These are phyloP conservation scores for Penicillium crystallinum DNA, from an alignment of 495 filamentous ascomycete species.

Conservation along the genomic window DNA sequence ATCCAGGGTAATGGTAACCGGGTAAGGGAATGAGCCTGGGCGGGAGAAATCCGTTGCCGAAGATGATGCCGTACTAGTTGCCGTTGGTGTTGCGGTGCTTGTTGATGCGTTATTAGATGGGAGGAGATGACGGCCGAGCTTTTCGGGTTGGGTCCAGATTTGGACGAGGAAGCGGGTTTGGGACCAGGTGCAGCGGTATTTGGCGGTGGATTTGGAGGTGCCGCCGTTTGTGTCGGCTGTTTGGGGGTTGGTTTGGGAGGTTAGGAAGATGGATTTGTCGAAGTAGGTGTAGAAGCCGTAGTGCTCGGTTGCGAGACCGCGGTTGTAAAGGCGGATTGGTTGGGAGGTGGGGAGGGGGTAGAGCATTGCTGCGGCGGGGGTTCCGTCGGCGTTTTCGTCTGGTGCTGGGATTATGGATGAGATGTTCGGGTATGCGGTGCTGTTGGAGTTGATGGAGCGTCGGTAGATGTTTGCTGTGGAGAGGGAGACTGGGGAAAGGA, in stretches of 20 bases:
- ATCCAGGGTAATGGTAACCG: conserved; percentile 74
- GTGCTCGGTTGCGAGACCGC: conserved; percentile 72
- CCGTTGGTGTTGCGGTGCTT: conserved; percentile 12
- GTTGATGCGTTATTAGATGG: conserved; percentile 17
- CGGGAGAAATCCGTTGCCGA: conserved; percentile 50
- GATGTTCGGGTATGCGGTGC: conserved; percentile 42
- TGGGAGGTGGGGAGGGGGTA: conserved; percentile 64
- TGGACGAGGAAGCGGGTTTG: conserved; percentile 83
- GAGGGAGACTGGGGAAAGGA: conserved; percentile 32
- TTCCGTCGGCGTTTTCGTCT: conserved; percentile 55
- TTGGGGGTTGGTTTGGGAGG: conserved; percentile 40
- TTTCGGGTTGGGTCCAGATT: conserved; percentile 68
- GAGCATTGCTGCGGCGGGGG: conserved; percentile 65
- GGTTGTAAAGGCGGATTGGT: conserved; percentile 80
- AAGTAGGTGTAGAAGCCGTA: conserved; percentile 95
- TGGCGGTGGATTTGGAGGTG: conserved; percentile 52
- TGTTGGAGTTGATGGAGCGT: conserved; percentile 15
- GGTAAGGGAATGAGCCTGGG: conserved; percentile 81
- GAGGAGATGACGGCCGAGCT: conserved; percentile 42
- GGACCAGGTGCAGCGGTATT: conserved; percentile 69
- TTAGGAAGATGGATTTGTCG: conserved; percentile 79
- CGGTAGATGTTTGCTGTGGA: conserved; percentile 22
- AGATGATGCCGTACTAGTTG: conserved; percentile 23
- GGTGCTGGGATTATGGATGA: conserved; percentile 56
- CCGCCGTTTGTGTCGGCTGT: conserved; percentile 61